Evolutionary conservation across 2,329 filamentous ascomycete species (phyloP).

Genomic region (Simplicillium sp.): DNA sequence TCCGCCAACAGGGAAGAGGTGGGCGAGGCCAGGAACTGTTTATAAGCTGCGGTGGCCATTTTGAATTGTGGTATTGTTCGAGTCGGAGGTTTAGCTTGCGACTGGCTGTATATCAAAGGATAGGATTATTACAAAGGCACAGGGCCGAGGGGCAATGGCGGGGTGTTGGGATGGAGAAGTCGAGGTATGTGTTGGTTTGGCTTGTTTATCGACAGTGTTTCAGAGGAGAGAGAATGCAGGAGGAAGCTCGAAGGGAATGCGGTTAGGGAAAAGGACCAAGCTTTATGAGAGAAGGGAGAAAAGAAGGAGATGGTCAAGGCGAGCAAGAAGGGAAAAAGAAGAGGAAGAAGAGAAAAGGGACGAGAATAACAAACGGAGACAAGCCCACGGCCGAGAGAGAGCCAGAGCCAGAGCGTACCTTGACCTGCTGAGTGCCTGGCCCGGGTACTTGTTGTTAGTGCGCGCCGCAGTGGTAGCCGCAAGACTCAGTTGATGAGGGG

Average conservation of each 20-base stretch:
- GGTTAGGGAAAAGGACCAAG: too few species aligned
- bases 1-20: constrained; percentile 52
- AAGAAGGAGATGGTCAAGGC: neutral
- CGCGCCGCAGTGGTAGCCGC: too few species aligned
- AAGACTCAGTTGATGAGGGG: too few species aligned
- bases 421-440: too few species aligned
- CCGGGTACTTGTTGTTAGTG: too few species aligned
- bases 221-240: neutral
- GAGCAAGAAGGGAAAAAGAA: constrained; percentile 3
- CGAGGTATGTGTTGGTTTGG: too few species aligned
- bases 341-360: constrained; percentile 2
- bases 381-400: constrained; percentile 3
- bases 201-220: too few species aligned
- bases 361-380: constrained; percentile 1
- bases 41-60: constrained; percentile 45
- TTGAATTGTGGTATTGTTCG: constrained; percentile 11
- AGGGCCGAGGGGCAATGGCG: constrained; percentile 1
- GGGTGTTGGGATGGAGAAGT: constrained; percentile 1
- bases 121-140: too few species aligned
- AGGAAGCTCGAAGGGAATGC: constrained; percentile 1
- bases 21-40: constrained; percentile 62
- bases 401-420: neutral
- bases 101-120: neutral
- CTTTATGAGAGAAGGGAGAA: neutral
- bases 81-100: neutral